These are phyloP conservation scores for Corylus heterophylla DNA, from an alignment of 306 rosid genomes.

Conservation along the genomic window DNA sequence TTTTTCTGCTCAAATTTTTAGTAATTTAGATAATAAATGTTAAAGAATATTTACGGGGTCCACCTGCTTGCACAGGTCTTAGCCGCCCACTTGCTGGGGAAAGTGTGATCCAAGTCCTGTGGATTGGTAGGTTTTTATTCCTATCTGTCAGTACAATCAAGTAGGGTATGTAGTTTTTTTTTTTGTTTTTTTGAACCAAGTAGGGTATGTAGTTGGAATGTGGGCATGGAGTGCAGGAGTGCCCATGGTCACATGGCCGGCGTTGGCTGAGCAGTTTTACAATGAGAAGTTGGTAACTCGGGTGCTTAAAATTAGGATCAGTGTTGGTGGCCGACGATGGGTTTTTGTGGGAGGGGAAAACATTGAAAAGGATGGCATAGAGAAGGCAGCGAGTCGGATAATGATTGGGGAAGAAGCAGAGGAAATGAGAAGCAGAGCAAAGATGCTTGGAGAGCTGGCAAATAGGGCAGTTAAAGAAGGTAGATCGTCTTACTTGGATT, in stretches of 20 bases:
- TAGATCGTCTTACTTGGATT: neutral
- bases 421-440: conserved; percentile 34
- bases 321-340: conserved; percentile 34
- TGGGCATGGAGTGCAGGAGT: conserved; percentile 19
- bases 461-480: conserved; percentile 20
- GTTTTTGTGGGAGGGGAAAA: conserved; percentile 14
- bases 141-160: too few relatives aligned
- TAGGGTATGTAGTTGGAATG: too few relatives aligned
- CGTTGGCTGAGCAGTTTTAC: conserved; percentile 41
- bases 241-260: conserved; percentile 50
- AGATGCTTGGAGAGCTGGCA: conserved; percentile 20
- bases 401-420: conserved; percentile 46
- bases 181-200: too few relatives aligned
- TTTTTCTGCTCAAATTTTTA: too few relatives aligned
- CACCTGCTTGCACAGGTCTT: too few relatives aligned
- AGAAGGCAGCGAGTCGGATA: conserved; percentile 30
- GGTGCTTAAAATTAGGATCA: conserved; percentile 33
- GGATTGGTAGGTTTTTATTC: too few relatives aligned
- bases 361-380: conserved; percentile 35
- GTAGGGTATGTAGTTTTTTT: too few relatives aligned
- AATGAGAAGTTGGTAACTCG: conserved; percentile 42
- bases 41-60: too few relatives aligned
- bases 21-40: too few relatives aligned
- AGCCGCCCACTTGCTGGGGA: too few relatives aligned
- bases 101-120: too few relatives aligned